These are phyloP conservation scores for Luvunga scandens DNA, from an alignment of 345 rosid genomes.

Conservation along the genomic window DNA sequence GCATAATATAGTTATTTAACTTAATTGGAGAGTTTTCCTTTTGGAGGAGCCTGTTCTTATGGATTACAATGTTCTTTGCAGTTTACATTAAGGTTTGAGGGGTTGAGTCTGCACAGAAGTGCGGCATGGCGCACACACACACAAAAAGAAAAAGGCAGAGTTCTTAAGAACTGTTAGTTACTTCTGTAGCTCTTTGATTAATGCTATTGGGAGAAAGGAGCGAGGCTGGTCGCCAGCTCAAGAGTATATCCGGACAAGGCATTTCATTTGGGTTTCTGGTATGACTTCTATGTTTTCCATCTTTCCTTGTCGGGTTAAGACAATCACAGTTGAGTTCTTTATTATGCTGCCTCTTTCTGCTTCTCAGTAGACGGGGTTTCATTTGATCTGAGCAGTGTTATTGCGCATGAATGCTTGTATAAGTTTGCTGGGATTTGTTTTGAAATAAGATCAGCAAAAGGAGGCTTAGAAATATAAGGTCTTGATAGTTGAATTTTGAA, in stretches of 20 bases:
- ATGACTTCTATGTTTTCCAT: not conserved
- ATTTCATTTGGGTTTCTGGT: not conserved
- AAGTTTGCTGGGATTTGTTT: not conserved
- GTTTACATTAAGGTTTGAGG: not conserved
- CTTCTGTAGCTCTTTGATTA: not conserved
- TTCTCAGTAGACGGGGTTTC: not conserved
- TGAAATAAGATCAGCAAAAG: not conserved
- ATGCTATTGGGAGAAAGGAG: not conserved
- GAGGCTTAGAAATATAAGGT: not conserved
- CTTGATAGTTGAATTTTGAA: not conserved
- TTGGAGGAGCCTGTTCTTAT: not conserved
- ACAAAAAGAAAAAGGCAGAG: not conserved
- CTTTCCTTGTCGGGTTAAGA: not conserved
- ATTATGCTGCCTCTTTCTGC: not conserved
- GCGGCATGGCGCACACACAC: no score
- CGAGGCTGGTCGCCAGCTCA: not conserved
- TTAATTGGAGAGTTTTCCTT: not conserved
- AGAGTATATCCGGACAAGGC: not conserved
- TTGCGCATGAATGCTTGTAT: not conserved
- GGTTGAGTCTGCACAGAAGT: no score
- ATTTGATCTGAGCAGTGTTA: not conserved
- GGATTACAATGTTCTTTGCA: not conserved
- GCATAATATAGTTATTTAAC: not conserved
- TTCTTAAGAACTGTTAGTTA: not conserved
- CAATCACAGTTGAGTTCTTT: not conserved